phyloP scores from a whole-genome alignment of 2,329 filamentous ascomycete species.

The Paracamarosporium sp. region DNA sequence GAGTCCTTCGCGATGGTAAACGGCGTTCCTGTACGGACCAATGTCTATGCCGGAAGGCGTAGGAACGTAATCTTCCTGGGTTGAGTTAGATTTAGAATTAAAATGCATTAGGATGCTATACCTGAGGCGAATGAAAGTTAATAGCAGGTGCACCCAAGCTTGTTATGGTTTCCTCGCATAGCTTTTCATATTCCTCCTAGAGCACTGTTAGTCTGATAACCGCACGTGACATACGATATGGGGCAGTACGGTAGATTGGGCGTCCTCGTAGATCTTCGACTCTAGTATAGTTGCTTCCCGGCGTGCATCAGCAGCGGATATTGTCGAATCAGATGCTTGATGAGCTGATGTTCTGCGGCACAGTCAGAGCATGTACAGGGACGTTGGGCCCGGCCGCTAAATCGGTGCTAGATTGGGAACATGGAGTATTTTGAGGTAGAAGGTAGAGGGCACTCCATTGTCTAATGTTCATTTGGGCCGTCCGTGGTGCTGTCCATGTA shows the following conservation, averaged over 20 bases:
- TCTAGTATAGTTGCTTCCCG: slow-evolving; percentile 71
- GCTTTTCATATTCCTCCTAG: slow-evolving; percentile 43
- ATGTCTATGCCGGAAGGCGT: slow-evolving; percentile 52
- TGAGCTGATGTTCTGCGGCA: slow-evolving; percentile 56
- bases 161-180: slow-evolving; percentile 30
- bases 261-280: slow-evolving; percentile 65
- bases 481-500: background rate
- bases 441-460: background rate
- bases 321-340: slow-evolving; percentile 52
- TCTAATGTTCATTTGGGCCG: background rate
- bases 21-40: slow-evolving; percentile 63
- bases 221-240: background rate
- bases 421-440: too few relatives aligned
- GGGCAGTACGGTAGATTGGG: slow-evolving; percentile 61
- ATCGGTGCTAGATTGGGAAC: background rate
- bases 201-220: slow-evolving; percentile 23
- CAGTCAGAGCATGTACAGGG: slow-evolving; percentile 8
- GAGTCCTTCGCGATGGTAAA: slow-evolving; percentile 69
- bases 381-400: too few relatives aligned
- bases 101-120: slow-evolving; percentile 4
- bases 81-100: background rate
- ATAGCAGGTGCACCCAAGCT: slow-evolving; percentile 25
- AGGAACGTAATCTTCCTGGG: slow-evolving; percentile 37
- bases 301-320: slow-evolving; percentile 57
- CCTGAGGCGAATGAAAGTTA: slow-evolving; percentile 33